Base-by-base conservation (phyloP, 352 stramenopile species). In the Phytophthora uliginosa region DNA sequence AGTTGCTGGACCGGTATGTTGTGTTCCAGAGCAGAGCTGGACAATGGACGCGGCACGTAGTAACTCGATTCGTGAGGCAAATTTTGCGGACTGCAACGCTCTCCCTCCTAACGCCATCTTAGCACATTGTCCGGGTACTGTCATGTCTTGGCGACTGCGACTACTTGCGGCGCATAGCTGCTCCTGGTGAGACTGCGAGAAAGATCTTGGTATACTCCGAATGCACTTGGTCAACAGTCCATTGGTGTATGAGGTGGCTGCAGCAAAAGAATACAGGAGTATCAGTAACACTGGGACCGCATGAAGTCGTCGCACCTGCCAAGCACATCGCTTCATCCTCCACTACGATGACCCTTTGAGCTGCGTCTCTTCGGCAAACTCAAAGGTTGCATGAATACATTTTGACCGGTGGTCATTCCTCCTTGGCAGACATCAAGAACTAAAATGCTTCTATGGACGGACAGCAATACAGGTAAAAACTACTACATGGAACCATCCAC, bases 391-490 rank as follows among this genome's bases (percentile, higher is more conserved):
- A 31, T 31, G 28, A 31, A 31, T 31, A 31, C 28, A 31, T 7
- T 4, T 31, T 31, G 28, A 31, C 28, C 4, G 28, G 7, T 4
- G 34, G 9, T 42, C 34, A 5, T 42, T 42, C 17, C 40, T 66
- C 26, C 50, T 57, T 12, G 28, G 48, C 20, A 59, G 22, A 66
- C 24, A 36, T 28, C 64, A 67, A 73, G 60, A 69, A 69, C 59
- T 59, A 36, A 68, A 74, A 57, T 72, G 66, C 53, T 62, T 76
- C 63, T 76, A 72, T 71, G 57, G 34, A 72, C 61, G 45, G 54
- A 78, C 74, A 80, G 47, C 68, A 77, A 73, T 56, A 71, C 60
- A 73, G 54, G 59, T 59, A 73, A 76, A 72, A 66, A 51, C 60
- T 56, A 61, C 63, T 73, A 66, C 62, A 72, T 71, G 47, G 45